Conservation (phyloP, 2,329 filamentous ascomycete species). For the Chaetothyriales sp. region DNA sequence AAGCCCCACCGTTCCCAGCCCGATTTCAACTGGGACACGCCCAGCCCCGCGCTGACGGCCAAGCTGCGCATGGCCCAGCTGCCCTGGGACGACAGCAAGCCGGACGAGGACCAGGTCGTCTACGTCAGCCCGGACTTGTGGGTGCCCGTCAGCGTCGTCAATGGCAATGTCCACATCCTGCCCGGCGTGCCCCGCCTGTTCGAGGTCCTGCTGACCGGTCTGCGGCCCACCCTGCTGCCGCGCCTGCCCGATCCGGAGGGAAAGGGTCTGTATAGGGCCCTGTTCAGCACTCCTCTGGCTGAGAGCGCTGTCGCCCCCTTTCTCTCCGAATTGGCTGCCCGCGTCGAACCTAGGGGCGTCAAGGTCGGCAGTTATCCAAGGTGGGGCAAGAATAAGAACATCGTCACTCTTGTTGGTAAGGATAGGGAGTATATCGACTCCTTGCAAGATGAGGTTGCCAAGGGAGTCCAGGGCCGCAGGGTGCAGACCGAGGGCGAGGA, state of each 20-base stretch:
- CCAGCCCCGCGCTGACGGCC: constrained; percentile 61
- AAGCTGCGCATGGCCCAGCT: constrained; percentile 83
- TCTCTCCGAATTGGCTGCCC: constrained; percentile 61
- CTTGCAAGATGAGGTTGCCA: constrained; percentile 60
- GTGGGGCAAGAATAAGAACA: constrained; percentile 78
- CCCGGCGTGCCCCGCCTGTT: constrained; percentile 82
- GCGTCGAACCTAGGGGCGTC: constrained; percentile 59
- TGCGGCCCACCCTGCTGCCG: constrained; percentile 57
- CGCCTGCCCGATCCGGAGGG: constrained; percentile 64
- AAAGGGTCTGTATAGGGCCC: constrained; percentile 60
- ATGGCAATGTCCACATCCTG: constrained; percentile 84
- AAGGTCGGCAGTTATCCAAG: constrained; percentile 93
- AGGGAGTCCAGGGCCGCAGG: constrained; percentile 57
- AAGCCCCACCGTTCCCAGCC: constrained; percentile 57
- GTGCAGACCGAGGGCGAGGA: constrained; percentile 58
- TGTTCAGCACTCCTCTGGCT: constrained; percentile 74
- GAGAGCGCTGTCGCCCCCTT: constrained; percentile 77
- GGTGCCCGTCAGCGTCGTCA: constrained; percentile 80
- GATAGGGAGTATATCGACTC: constrained; percentile 65
- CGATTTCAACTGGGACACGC: constrained; percentile 70
- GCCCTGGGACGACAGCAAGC: constrained; percentile 54
- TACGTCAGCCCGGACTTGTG: constrained; percentile 71
- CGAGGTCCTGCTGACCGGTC: constrained; percentile 57
- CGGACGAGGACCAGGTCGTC: constrained; percentile 55
- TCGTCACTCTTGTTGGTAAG: constrained; percentile 70